Conservation (phyloP, 208 protist species). For the Tritrichomonas musculus region DNA sequence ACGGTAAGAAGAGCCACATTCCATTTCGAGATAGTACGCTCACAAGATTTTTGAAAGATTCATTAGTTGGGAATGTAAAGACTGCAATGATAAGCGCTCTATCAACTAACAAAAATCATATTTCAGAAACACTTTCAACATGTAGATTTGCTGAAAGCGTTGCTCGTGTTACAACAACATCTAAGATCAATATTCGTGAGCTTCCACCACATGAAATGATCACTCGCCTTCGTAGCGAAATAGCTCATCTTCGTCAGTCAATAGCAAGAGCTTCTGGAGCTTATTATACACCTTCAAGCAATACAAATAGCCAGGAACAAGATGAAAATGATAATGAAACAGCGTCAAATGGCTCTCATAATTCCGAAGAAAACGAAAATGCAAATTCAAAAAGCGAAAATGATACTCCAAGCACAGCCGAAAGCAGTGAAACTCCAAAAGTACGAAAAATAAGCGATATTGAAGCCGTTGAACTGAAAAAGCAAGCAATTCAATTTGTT, state of each 20-base stretch:
- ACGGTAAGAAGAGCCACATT: neutral
- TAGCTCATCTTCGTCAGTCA: neutral
- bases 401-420: neutral
- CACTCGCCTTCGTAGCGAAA: neutral
- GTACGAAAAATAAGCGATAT: neutral
- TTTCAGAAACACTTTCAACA: neutral
- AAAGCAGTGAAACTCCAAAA: neutral
- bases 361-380: neutral
- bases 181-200: neutral
- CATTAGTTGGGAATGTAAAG: neutral
- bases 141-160: slow-evolving; percentile 12
- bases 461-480: neutral
- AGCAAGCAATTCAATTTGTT: neutral
- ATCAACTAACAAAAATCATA: neutral
- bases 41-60: slow-evolving; percentile 34
- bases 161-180: neutral
- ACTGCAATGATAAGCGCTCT: neutral
- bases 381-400: neutral
- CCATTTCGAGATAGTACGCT: slow-evolving; percentile 25
- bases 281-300: neutral
- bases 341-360: neutral
- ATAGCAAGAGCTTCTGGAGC: neutral
- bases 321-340: neutral
- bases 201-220: neutral
- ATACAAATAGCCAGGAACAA: neutral